Evolutionary conservation across 768 basidiomycete genomes (phyloP), one percentile per base, ranked within the genome.

Genomic region (Sutorius australiensis): DNA sequence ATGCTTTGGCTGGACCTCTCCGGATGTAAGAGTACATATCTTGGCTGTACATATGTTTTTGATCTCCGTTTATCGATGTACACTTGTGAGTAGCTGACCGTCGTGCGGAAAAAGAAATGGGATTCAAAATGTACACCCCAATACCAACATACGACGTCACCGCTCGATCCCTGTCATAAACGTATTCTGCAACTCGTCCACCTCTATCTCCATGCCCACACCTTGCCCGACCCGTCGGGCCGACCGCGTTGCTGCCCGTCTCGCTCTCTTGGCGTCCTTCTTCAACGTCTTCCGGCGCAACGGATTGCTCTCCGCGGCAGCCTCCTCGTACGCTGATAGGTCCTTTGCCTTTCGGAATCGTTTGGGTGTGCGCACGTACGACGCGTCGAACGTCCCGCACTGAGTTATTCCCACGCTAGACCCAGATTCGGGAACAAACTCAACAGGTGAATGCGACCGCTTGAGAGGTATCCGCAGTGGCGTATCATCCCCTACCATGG

Each of bases 261-360:
- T 74, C 34, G 78, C 80, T 58, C 74, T 73, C 73, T 87, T 89
- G 44, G 80, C 78, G 41, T 83, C 84, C 62, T 72, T 77, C 72
- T 87, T 89, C 60, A 88, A 59, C 58, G 75, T 71, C 60, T 73
- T 77, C 55, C 86, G 71, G 50, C 75, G 81, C 55, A 89, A 57
- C 13, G 87, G 85, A 3, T 63, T 61, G 21, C 55, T 59, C 53
- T 65, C 62, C 12, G 76, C 77, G 5, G 78, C 76, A 0, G 68
- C 75, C 6, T 75, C 74, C 51, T 87, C 77, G 56, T 84, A 82
- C 7, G 72, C 68, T 8, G 78, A 79, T 12, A 82, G 59, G 38
- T 81, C 79, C 61, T 80, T 82, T 32, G 76, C 73, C 61, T 73
- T 80, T 13, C 85, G 77, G 50, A 80, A 75, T 9, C 86, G 81